Conservation (phyloP, 495 filamentous ascomycete species). For the Pseudomonodictys pantanalensis region DNA sequence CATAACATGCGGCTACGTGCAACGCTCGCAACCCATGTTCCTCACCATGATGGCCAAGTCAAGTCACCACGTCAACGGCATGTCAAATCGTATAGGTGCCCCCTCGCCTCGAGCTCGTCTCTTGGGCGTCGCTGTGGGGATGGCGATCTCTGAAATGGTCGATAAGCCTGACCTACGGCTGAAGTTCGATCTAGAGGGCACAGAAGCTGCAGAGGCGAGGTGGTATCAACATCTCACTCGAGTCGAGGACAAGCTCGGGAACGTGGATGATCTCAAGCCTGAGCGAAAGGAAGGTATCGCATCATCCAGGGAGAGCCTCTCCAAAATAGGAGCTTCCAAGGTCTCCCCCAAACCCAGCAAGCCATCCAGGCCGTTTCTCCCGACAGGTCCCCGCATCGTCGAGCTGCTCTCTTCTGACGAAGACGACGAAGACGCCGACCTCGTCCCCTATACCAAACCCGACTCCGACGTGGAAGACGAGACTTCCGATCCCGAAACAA, state of each 20-base stretch:
- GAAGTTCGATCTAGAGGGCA: conserved; percentile 81
- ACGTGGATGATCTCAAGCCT: conserved; percentile 43
- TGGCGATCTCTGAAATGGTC: conserved; percentile 73
- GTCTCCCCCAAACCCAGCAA: not conserved
- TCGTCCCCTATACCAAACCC: conserved; percentile 81
- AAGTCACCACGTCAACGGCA: conserved; percentile 65
- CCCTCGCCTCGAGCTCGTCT: conserved; percentile 73
- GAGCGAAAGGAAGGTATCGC: too few relatives aligned
- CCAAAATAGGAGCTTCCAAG: not conserved
- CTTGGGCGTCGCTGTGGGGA: conserved; percentile 86
- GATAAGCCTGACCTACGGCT: conserved; percentile 71
- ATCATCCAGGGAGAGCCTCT: not conserved
- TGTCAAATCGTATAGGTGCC: conserved; percentile 83
- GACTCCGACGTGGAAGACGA: conserved; percentile 90
- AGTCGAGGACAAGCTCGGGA: conserved; percentile 63
- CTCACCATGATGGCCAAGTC: conserved; percentile 66
- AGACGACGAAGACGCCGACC: conserved; percentile 73
- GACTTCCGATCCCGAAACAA: conserved; percentile 84
- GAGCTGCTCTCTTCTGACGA: conserved; percentile 51
- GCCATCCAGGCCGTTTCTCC: conserved; percentile 61
- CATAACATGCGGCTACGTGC: conserved; percentile 70
- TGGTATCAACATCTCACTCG: conserved; percentile 72
- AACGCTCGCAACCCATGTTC: conserved; percentile 57
- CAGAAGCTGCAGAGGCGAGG: conserved; percentile 63
- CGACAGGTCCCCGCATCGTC: conserved; percentile 43